phyloP scores from a whole-genome alignment of 116 monocot genomes.

The Zostera marina region DNA sequence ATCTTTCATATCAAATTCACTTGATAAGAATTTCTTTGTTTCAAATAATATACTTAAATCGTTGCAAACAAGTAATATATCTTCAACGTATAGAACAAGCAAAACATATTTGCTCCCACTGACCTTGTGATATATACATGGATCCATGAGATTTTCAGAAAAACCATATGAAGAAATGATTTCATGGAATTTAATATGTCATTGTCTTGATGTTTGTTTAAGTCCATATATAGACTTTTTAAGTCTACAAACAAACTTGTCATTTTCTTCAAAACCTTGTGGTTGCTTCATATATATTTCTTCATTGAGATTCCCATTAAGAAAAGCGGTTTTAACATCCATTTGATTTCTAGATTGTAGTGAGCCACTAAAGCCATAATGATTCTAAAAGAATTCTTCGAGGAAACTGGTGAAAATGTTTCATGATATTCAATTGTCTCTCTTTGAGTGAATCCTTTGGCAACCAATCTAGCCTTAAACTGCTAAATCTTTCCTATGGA shows the following conservation, averaged over 20 bases:
- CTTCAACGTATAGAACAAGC: neutral
- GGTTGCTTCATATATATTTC: neutral
- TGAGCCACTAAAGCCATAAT: neutral
- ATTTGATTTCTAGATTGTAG: neutral
- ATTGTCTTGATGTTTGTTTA: neutral
- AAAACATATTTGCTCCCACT: neutral
- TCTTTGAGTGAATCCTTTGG: neutral
- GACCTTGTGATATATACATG: neutral
- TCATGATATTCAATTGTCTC: neutral
- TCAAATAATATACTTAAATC: too few species aligned
- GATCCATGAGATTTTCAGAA: neutral
- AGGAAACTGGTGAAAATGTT: neutral
- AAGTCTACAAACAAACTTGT: neutral
- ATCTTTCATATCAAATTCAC: too few species aligned
- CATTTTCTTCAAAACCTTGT: neutral
- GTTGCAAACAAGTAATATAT: too few species aligned
- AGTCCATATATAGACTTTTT: constrained; percentile 1
- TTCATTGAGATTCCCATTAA: neutral
- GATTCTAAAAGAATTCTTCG: neutral
- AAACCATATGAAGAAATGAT: neutral
- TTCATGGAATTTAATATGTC: neutral
- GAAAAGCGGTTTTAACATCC: constrained; percentile 1
- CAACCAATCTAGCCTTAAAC: too few species aligned
- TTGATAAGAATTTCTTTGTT: too few species aligned
- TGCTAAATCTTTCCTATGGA: too few species aligned